Evolutionary conservation across 2,329 filamentous ascomycete species (phyloP).

Genomic region (Tricladium varicosporioides): DNA sequence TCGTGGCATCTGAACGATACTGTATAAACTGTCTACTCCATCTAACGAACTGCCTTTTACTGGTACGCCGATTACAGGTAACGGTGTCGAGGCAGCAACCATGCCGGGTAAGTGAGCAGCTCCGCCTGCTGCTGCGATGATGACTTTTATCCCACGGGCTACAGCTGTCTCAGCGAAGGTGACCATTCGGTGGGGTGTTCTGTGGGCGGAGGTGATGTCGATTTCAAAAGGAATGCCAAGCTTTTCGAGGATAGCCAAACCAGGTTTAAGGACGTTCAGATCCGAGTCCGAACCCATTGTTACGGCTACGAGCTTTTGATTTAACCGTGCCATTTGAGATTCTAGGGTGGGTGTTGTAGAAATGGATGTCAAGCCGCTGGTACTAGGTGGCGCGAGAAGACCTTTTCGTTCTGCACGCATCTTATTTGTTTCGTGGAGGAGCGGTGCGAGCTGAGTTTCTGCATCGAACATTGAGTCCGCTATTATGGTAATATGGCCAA

Average conservation of each 20-base stretch:
- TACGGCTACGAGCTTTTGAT: constrained; percentile 51
- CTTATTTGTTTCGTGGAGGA: constrained; percentile 63
- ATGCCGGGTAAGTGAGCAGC: constrained; percentile 75
- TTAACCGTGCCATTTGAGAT: neutral
- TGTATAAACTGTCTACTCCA: constrained; percentile 67
- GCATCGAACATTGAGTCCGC: constrained; percentile 65
- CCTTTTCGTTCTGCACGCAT: constrained; percentile 53
- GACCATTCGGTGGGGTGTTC: constrained; percentile 70
- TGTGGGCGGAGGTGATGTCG: constrained; percentile 77
- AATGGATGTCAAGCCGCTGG: constrained; percentile 30
- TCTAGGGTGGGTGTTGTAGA: constrained; percentile 37
- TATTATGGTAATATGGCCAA: constrained; percentile 88
- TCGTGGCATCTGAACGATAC: constrained; percentile 75
- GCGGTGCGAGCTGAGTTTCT: constrained; percentile 64
- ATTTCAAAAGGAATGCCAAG: constrained; percentile 71
- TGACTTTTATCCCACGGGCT: constrained; percentile 28
- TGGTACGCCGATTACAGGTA: constrained; percentile 76
- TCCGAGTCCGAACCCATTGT: constrained; percentile 79
- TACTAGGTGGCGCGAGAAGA: constrained; percentile 7
- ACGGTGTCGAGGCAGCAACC: constrained; percentile 65
- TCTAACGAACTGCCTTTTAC: constrained; percentile 73
- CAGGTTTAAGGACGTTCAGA: constrained; percentile 73
- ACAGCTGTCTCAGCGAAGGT: constrained; percentile 49
- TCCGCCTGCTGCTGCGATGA: constrained; percentile 65
- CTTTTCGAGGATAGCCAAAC: constrained; percentile 41